phyloP scores from a whole-genome alignment of 73 alveolate species.

The Breviolum minutum region DNA sequence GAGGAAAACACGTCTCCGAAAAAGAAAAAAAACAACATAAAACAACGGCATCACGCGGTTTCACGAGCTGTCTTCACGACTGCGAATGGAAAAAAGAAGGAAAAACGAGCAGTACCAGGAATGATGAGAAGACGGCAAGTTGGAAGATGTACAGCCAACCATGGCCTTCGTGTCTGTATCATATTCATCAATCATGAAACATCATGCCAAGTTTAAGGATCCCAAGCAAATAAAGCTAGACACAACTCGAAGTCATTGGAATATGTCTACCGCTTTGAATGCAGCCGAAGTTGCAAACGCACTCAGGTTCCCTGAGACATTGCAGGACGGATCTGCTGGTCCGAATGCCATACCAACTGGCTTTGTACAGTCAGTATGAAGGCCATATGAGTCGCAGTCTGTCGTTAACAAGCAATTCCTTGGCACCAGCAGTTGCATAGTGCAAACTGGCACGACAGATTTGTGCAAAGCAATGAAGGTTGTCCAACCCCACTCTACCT shows the following conservation, averaged over 20 bases:
- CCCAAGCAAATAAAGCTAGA: not conserved
- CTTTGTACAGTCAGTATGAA: conserved; percentile 60
- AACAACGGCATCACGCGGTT: not conserved
- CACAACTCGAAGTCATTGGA: not conserved
- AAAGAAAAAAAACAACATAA: not conserved
- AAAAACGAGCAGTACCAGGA: not conserved
- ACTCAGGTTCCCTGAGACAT: conserved; percentile 71
- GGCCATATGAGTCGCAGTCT: conserved; percentile 70
- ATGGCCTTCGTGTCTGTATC: not conserved
- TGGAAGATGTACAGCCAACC: not conserved
- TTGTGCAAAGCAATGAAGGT: no score
- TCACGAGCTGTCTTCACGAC: no score
- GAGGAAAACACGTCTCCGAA: no score
- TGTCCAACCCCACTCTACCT: no score
- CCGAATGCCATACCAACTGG: conserved; percentile 65
- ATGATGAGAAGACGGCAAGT: not conserved
- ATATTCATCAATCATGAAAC: not conserved
- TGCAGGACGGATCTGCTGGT: conserved; percentile 87
- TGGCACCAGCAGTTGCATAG: no score
- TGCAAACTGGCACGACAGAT: no score
- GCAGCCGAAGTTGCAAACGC: conserved; percentile 46
- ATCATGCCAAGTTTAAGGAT: not conserved
- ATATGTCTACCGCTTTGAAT: not conserved
- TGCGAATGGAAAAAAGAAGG: no score
- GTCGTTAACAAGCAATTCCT: conserved; percentile 51